Base-by-base conservation (phyloP, 768 basidiomycete species). In the Leccinum rimulosum region DNA sequence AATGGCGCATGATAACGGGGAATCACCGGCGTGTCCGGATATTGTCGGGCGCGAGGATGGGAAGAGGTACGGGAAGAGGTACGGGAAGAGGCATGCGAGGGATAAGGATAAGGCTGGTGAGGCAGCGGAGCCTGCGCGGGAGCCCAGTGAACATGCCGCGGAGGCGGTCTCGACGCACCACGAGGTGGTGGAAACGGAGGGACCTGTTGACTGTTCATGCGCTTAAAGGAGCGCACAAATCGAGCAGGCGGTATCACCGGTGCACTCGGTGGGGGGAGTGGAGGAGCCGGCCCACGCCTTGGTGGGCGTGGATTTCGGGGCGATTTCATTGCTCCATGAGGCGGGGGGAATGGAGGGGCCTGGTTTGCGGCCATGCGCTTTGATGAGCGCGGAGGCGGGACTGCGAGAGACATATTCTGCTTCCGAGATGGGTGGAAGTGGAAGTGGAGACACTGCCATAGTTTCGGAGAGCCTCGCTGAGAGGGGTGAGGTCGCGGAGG, bases 131-230 rank as follows among this genome's bases (percentile, higher is more conserved):
- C 70, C 54, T 70, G 69, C n/a, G 70, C 67, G 25, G 69, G 69
- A 1, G 66, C 70, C 69, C 69, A 70, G 58, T 70, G 69, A 5
- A 70, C 69, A 52, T 67, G 69, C 33, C 70, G 56, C 36, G 67
- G 55, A 22, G 61, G 66, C 10, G 56, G 33, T 48, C 36, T 63
- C 1, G 58, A 12, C 25, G 31, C 60, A 8, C 68, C 65, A 31
- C 65, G 65, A 57, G 69, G 70, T 6, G 65, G 63, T 3, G 68
- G 68, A 48, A 61, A 66, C 0, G 70, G 57, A 30, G 68, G 70
- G 2, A 45, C 60, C 7, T 52, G 59, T 1, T 61, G 65, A 28
- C 48, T 35, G 15, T 22, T 47, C 36, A 52, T 47, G n/a, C 45
- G 50, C 43, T 38, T 58, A 11, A 36, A 28, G 12, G 54, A 38